phyloP scores from a whole-genome alignment of 106 monocot genomes.

The Triglochin maritima region DNA sequence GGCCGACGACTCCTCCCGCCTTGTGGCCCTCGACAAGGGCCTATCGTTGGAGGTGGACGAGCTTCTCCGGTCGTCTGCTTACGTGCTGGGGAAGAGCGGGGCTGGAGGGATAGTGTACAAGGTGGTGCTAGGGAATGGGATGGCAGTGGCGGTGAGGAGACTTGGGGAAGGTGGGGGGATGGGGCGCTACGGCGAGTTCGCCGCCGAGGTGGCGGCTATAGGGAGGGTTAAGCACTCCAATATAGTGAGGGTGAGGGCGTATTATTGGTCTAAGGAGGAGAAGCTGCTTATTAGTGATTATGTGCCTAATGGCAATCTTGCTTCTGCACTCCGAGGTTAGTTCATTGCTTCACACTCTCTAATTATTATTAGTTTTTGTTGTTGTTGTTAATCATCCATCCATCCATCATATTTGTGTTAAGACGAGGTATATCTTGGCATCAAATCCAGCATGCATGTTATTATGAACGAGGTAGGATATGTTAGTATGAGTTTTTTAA shows the following conservation, averaged over 20 bases:
- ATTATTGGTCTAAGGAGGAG: constrained; percentile 82
- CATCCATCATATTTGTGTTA: no score
- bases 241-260: constrained; percentile 68
- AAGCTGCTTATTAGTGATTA: constrained; percentile 82
- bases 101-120: constrained; percentile 75
- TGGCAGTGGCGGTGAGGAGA: constrained; percentile 67
- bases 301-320: constrained; percentile 70
- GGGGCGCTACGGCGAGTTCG: constrained; percentile 47
- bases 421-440: no score
- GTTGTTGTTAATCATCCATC: background rate
- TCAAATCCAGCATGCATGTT: no score
- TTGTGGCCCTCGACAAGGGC: constrained; percentile 72
- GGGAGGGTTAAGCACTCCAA: constrained; percentile 56
- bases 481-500: no score
- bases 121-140: constrained; percentile 80
- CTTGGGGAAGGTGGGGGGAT: constrained; percentile 37
- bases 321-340: constrained; percentile 61
- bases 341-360: background rate
- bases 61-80: constrained; percentile 79
- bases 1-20: constrained; percentile 2
- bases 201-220: constrained; percentile 57
- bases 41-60: constrained; percentile 76
- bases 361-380: background rate
- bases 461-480: no score
- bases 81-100: constrained; percentile 81